These are phyloP conservation scores for Ceratocystis papillata DNA, from an alignment of 2,329 filamentous ascomycete species.

Conservation along the genomic window DNA sequence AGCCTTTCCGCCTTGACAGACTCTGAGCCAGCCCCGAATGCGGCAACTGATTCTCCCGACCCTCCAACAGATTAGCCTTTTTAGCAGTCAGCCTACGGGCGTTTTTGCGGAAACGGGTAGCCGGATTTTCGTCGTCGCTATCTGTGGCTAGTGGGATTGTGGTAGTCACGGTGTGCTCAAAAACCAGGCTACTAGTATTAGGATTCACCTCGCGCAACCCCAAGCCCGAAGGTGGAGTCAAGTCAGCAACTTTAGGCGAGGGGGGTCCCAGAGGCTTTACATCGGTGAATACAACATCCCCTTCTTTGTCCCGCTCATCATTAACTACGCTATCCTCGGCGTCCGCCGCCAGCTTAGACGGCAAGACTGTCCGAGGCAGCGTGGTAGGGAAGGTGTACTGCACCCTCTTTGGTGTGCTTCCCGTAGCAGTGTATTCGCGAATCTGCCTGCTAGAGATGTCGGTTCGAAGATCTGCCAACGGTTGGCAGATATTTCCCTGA, in stretches of 20 bases:
- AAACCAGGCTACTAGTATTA: conserved; percentile 29
- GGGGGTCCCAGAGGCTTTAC: conserved; percentile 26
- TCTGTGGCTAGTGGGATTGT: conserved; percentile 18
- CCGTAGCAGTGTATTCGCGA: conserved; percentile 73
- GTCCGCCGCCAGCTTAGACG: conserved; percentile 37
- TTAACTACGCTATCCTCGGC: conserved; percentile 29
- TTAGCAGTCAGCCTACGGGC: conserved; percentile 14
- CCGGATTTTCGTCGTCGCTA: not conserved
- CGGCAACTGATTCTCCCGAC: conserved; percentile 20
- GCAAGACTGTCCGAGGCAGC: conserved; percentile 59
- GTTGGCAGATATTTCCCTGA: conserved; percentile 49
- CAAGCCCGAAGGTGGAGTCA: conserved; percentile 27
- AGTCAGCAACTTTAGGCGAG: conserved; percentile 15
- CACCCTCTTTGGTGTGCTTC: conserved; percentile 70
- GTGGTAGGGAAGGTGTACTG: conserved; percentile 70
- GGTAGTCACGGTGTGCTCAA: conserved; percentile 20
- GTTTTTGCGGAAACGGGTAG: conserved; percentile 4
- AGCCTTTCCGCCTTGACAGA: conserved; percentile 9
- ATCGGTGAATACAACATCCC: conserved; percentile 37
- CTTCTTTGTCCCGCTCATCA: conserved; percentile 32
- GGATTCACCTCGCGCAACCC: conserved; percentile 49
- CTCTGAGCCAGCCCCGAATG: not conserved
- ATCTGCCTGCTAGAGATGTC: conserved; percentile 55
- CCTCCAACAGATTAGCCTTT: conserved; percentile 20
- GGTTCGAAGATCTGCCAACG: conserved; percentile 59